phyloP scores from a whole-genome alignment of 2,329 filamentous ascomycete genomes.

The Verticillium nubilum region DNA sequence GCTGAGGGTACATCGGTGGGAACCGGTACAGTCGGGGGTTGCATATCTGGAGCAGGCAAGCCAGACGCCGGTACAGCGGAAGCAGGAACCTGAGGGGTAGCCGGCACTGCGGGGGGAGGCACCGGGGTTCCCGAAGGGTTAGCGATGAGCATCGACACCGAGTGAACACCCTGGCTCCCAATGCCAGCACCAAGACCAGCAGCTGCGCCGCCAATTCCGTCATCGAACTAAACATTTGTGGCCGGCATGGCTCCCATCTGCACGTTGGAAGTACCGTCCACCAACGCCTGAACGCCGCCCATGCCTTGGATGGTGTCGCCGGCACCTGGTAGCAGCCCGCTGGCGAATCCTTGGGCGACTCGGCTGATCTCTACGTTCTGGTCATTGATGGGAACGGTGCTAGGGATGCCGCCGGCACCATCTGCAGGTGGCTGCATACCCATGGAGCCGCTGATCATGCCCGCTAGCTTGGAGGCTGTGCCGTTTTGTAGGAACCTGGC shows the following conservation, averaged over 20 bases:
- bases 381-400: constrained; percentile 10
- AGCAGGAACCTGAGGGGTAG: not conserved
- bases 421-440: not conserved
- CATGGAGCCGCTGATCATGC: constrained; percentile 2
- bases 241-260: constrained; percentile 13
- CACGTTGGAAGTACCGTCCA: constrained; percentile 20
- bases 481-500: constrained; percentile 26
- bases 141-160: constrained; percentile 21
- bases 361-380: constrained; percentile 16
- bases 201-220: constrained; percentile 26
- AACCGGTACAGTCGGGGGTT: not conserved
- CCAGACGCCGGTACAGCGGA: not conserved
- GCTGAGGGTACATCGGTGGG: not conserved
- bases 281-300: constrained; percentile 23
- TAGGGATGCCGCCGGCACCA: constrained; percentile 8
- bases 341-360: constrained; percentile 27
- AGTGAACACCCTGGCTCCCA: constrained; percentile 24
- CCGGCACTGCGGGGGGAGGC: not conserved
- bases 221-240: constrained; percentile 23
- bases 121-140: constrained; percentile 10
- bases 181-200: constrained; percentile 28
- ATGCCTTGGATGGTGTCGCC: constrained; percentile 24
- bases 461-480: constrained; percentile 18
- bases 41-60: not conserved
- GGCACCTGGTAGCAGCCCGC: constrained; percentile 27